Conservation (phyloP, 2,329 filamentous ascomycete genomes). For the Torrubiella hemipterigena region DNA sequence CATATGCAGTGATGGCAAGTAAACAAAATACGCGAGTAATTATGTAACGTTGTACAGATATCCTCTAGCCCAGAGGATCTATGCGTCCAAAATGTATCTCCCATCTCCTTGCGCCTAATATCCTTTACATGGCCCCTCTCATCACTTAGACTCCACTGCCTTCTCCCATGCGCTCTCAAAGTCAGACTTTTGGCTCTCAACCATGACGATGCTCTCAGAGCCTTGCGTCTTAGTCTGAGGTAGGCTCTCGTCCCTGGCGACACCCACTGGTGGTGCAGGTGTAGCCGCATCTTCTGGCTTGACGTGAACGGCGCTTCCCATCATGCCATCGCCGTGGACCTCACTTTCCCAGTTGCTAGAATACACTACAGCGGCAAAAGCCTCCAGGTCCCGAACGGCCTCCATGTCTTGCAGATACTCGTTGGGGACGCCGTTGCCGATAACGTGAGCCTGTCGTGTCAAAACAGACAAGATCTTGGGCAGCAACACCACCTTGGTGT, state of each 20-base stretch:
- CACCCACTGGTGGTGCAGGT: conserved; percentile 7
- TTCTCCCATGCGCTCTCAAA: conserved; percentile 63
- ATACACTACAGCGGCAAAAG: conserved; percentile 79
- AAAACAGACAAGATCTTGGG: conserved; percentile 84
- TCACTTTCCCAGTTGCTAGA: conserved; percentile 70
- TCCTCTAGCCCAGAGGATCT: too few relatives aligned
- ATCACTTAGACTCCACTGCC: conserved; percentile 28
- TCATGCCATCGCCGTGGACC: conserved; percentile 36
- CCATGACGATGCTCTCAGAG: conserved; percentile 42
- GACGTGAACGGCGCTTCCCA: conserved; percentile 24
- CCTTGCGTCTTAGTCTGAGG: conserved; percentile 12
- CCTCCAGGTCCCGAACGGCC: conserved; percentile 61
- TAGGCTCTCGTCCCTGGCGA: conserved; percentile 12
- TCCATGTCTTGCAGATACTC: conserved; percentile 68
- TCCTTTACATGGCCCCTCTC: too few relatives aligned
- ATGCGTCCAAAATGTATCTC: too few relatives aligned
- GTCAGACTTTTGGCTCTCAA: conserved; percentile 33
- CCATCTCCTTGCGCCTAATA: too few relatives aligned
- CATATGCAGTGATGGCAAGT: too few relatives aligned
- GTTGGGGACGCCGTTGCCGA: conserved; percentile 67
- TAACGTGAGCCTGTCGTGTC: conserved; percentile 79
- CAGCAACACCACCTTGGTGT: conserved; percentile 54
- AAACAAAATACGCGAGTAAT: too few relatives aligned
- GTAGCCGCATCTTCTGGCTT: conserved; percentile 12
- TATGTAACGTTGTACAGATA: too few relatives aligned